Conservation (phyloP, 208 protist genomes). For the Jaenimonas drosophilae region DNA sequence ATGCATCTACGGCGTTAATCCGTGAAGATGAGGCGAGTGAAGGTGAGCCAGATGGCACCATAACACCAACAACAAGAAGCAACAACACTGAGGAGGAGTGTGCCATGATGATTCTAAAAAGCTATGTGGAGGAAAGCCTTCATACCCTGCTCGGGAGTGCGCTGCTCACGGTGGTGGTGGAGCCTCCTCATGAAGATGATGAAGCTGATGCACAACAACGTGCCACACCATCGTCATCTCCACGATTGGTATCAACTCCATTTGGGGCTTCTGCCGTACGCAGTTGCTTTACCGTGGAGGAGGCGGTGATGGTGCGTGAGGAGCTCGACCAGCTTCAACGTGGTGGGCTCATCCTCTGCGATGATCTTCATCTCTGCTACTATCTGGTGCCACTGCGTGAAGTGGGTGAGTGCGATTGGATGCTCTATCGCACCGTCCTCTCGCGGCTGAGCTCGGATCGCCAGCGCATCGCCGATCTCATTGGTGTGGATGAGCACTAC, state of each 20-base stretch:
- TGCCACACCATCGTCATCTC: too few species aligned
- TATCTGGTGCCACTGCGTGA: conserved; percentile 81
- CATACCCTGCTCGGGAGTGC: conserved; percentile 2
- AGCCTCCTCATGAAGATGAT: neutral
- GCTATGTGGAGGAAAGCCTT: too few species aligned
- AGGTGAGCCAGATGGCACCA: too few species aligned
- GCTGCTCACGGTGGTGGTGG: neutral
- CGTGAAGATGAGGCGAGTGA: neutral
- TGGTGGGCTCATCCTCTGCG: conserved; percentile 67
- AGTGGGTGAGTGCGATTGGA: conserved; percentile 68
- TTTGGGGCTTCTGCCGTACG: conserved; percentile 68
- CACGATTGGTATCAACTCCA: too few species aligned
- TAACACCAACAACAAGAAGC: too few species aligned
- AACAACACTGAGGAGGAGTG: too few species aligned
- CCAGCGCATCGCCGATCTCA: conserved; percentile 65
- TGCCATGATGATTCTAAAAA: too few species aligned
- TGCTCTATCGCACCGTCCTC: conserved; percentile 45
- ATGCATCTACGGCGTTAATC: conserved; percentile 4
- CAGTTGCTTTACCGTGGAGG: conserved; percentile 75
- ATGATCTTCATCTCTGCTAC: conserved; percentile 89
- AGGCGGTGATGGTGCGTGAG: conserved; percentile 53
- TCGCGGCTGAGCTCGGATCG: conserved; percentile 49
- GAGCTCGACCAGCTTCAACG: conserved; percentile 63
- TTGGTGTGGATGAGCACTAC: conserved; percentile 68
- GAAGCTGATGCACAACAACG: neutral